Conservation (phyloP, 2,329 filamentous ascomycete genomes). For the Cylindrodendrum hubeiense region DNA sequence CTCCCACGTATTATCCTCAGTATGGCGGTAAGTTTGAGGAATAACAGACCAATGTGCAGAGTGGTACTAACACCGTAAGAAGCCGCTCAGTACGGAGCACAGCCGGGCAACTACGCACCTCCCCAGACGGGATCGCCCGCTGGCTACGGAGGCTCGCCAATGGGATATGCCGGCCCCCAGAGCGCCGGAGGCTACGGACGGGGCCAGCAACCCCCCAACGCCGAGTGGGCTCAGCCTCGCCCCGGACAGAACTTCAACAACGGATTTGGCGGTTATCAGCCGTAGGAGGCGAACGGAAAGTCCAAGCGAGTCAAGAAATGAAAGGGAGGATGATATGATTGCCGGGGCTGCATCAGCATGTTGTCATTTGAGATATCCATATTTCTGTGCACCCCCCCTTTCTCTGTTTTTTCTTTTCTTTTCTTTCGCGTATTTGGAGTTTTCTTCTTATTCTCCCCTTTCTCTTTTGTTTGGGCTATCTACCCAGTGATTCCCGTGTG, state of each 20-base stretch:
- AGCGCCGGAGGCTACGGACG: slow-evolving; percentile 89
- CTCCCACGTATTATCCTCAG: slow-evolving; percentile 92
- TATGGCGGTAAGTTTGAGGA: slow-evolving; percentile 77
- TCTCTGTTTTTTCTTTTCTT: slow-evolving; percentile 39
- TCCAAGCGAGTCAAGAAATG: slow-evolving; percentile 39
- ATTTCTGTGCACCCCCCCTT: slow-evolving; percentile 32
- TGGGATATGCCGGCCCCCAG: slow-evolving; percentile 78
- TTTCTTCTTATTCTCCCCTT: slow-evolving; percentile 36
- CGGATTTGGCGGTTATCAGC: slow-evolving; percentile 74
- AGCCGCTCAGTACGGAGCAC: slow-evolving; percentile 69
- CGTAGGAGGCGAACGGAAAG: slow-evolving; percentile 54
- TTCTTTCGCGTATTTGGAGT: slow-evolving; percentile 37
- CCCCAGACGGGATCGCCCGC: slow-evolving; percentile 72
- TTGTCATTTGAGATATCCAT: slow-evolving; percentile 39
- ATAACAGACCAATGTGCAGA: slow-evolving; percentile 19
- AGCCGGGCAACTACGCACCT: slow-evolving; percentile 75
- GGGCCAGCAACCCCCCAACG: slow-evolving; percentile 71
- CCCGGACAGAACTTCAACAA: slow-evolving; percentile 69
- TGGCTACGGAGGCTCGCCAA: slow-evolving; percentile 74
- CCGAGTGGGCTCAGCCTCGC: slow-evolving; percentile 66
- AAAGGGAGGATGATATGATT: slow-evolving; percentile 39
- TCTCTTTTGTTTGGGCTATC: slow-evolving; percentile 39
- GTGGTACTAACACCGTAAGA: slow-evolving; percentile 42
- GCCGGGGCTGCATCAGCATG: slow-evolving; percentile 34
- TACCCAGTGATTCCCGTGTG: slow-evolving; percentile 41